Percentiles rank a stretch among this genome's conserved stretches.
These are phyloP conservation scores for Epichloe sp. DNA, from an alignment of 2,329 filamentous ascomycete species.

Conservation along the genomic window DNA sequence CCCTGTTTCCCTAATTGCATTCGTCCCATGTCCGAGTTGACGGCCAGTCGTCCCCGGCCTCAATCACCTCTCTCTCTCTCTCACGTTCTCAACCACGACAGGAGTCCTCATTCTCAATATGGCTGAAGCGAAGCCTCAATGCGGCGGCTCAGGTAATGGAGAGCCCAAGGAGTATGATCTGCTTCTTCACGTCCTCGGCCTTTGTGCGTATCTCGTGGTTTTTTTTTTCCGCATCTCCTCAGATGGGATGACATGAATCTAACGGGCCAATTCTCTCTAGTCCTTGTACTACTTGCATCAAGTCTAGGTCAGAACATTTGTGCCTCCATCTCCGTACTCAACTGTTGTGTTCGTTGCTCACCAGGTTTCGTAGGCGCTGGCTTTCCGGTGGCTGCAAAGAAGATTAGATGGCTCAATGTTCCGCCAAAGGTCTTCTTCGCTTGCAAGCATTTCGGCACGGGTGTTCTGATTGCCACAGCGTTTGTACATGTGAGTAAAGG, in stretches of 20 bases:
- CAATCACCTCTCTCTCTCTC: too few species aligned
- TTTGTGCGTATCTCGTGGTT: slow-evolving; percentile 13
- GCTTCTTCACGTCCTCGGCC: slow-evolving; percentile 15
- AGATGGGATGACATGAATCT: neutral
- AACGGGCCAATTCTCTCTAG: slow-evolving; percentile 5
- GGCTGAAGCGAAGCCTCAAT: slow-evolving; percentile 15
- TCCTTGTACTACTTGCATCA: slow-evolving; percentile 16
- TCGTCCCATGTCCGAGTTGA: too few species aligned
- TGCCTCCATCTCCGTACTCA: neutral
- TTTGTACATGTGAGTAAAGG: slow-evolving; percentile 48
- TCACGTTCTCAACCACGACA: too few species aligned
- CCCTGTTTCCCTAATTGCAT: too few species aligned
- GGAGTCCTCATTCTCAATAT: neutral
- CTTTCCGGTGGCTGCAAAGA: slow-evolving; percentile 40
- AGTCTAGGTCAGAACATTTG: slow-evolving; percentile 11
- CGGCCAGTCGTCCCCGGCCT: too few species aligned
- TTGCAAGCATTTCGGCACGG: slow-evolving; percentile 56
- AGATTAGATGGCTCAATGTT: slow-evolving; percentile 44
- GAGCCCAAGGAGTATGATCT: slow-evolving; percentile 14
- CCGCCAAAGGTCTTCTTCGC: slow-evolving; percentile 45
- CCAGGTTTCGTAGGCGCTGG: slow-evolving; percentile 25
- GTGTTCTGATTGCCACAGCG: slow-evolving; percentile 58
- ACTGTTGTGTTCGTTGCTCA: neutral
- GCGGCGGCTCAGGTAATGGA: slow-evolving; percentile 8
- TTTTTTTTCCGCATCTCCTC: neutral